Percentiles rank a stretch among this genome's conserved stretches.
Conservation (phyloP, 2,329 filamentous ascomycete species). For the Cadophora sp. region DNA sequence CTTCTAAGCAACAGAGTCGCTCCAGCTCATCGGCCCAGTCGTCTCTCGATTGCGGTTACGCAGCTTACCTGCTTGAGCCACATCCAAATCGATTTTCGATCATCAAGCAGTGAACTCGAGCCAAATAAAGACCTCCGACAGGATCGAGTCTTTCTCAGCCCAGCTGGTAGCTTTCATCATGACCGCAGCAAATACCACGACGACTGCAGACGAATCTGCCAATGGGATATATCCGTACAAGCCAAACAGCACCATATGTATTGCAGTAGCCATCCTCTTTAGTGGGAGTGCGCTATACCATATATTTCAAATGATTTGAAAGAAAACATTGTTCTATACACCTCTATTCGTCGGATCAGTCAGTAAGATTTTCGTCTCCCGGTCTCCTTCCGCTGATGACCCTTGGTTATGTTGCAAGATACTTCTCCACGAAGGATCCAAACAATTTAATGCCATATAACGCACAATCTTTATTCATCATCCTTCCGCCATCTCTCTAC, state of each 20-base stretch:
- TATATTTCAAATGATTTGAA: constrained; percentile 29
- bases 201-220: not conserved
- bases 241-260: constrained; percentile 20
- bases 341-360: constrained; percentile 26
- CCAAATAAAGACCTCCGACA: too few relatives aligned
- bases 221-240: constrained; percentile 25
- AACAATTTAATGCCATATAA: constrained; percentile 44
- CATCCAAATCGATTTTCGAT: too few relatives aligned
- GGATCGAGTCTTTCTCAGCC: too few relatives aligned
- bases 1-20: not conserved
- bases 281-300: constrained; percentile 27
- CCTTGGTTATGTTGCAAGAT: constrained; percentile 29
- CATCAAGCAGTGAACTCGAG: too few relatives aligned
- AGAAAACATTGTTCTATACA: constrained; percentile 33
- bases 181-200: not conserved
- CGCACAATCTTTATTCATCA: constrained; percentile 38
- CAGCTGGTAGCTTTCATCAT: not conserved
- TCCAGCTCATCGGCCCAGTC: not conserved
- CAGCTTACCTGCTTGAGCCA: too few relatives aligned
- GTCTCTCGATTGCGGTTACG: not conserved
- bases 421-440: constrained; percentile 34
- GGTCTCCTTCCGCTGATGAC: constrained; percentile 30
- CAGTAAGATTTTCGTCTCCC: constrained; percentile 25
- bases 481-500: constrained; percentile 44
- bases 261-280: constrained; percentile 27